Percentiles rank a stretch among this genome's conserved stretches.
These are phyloP conservation scores for Asterella californica DNA, from an alignment of 225 moss, liverwort and hornwort genomes.

Conservation along the genomic window DNA sequence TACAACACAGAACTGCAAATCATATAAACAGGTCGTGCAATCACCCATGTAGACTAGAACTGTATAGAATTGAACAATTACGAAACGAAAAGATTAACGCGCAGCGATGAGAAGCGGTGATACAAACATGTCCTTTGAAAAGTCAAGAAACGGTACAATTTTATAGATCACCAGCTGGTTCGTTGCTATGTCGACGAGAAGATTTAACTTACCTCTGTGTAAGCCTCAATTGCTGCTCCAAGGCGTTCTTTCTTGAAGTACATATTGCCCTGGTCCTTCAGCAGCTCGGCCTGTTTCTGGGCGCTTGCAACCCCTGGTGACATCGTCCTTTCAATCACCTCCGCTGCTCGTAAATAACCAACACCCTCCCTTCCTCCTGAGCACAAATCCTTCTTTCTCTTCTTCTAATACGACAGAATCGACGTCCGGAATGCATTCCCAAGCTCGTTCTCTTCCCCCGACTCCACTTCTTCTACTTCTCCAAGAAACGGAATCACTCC, in stretches of 20 bases:
- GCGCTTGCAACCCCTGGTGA: constrained; percentile 39
- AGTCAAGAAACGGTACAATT: neutral
- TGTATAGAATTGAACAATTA: neutral
- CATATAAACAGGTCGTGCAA: too few relatives aligned
- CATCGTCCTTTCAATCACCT: constrained; percentile 20
- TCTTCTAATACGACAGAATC: neutral
- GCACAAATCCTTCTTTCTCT: neutral
- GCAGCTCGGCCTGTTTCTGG: constrained; percentile 68
- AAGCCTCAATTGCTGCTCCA: constrained; percentile 75
- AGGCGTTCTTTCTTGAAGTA: constrained; percentile 75
- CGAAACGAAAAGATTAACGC: neutral
- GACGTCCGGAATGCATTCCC: constrained; percentile 15
- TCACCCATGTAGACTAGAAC: too few relatives aligned
- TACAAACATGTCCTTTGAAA: neutral
- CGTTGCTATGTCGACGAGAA: neutral
- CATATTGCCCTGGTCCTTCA: constrained; percentile 71
- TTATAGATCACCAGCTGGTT: neutral
- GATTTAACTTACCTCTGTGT: constrained; percentile 52
- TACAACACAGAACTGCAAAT: too few relatives aligned
- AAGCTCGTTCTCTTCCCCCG: neutral
- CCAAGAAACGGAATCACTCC: neutral
- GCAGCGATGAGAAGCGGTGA: neutral
- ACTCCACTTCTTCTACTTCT: neutral
- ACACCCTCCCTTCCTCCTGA: neutral
- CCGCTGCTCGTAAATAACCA: neutral